A percentile compares a stretch with the other conserved stretches of the same genome.
phyloP scores from a whole-genome alignment of 345 rosid species.

The Dipteronia dyeriana region DNA sequence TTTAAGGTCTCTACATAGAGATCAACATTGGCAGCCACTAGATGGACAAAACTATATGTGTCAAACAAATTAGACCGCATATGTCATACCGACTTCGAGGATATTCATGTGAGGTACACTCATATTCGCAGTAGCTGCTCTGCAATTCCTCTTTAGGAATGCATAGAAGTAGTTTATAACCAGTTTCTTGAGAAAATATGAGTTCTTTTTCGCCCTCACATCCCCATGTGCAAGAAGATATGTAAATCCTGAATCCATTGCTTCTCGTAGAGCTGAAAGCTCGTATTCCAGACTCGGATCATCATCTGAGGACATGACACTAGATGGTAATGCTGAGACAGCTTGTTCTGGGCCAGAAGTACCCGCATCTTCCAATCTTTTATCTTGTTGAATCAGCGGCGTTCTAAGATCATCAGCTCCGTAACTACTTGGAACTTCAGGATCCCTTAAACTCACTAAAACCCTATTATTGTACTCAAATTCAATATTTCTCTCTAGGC shows the following conservation, averaged over 20 bases:
- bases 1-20: neutral
- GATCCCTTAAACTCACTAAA: slow-evolving; percentile 38
- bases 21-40: neutral
- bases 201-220: slow-evolving; percentile 83
- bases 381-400: slow-evolving; percentile 63
- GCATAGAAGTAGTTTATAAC: slow-evolving; percentile 90
- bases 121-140: slow-evolving; percentile 78
- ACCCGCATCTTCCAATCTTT: slow-evolving; percentile 31
- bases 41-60: neutral
- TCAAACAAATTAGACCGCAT: slow-evolving; percentile 59
- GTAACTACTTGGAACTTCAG: slow-evolving; percentile 12
- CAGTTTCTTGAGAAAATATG: slow-evolving; percentile 81
- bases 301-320: slow-evolving; percentile 52
- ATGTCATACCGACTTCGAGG: slow-evolving; percentile 85
- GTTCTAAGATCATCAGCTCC: slow-evolving; percentile 53
- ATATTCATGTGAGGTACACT: slow-evolving; percentile 91
- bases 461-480: slow-evolving; percentile 51
- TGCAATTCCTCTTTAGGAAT: slow-evolving; percentile 79
- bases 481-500: slow-evolving; percentile 57
- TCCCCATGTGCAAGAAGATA: slow-evolving; percentile 78
- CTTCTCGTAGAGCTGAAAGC: slow-evolving; percentile 78
- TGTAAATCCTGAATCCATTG: slow-evolving; percentile 81
- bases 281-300: slow-evolving; percentile 86
- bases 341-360: slow-evolving; percentile 34
- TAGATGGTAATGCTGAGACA: slow-evolving; percentile 47